These are phyloP conservation scores for Tuber microsphaerosporum DNA, from an alignment of 495 filamentous ascomycete species.

Conservation along the genomic window DNA sequence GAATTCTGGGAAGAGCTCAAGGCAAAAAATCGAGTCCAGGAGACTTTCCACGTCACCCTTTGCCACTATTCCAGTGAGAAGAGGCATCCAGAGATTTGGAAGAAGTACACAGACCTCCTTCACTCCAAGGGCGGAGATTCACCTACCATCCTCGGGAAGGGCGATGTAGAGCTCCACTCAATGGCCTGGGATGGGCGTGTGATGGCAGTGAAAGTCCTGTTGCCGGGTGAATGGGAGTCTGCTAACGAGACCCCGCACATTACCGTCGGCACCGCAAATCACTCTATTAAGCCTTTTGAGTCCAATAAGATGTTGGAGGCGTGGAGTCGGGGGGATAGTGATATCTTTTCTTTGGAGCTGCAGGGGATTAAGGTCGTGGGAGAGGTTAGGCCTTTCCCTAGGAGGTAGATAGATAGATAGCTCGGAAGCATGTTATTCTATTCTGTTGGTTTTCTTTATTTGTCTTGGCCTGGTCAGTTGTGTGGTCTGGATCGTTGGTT, in stretches of 20 bases:
- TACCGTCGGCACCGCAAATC: conserved; percentile 71
- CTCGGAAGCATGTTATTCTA: background rate
- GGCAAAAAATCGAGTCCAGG: conserved; percentile 64
- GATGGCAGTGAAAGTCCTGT: conserved; percentile 78
- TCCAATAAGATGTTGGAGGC: conserved; percentile 68
- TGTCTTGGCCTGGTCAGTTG: background rate
- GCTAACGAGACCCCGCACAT: conserved; percentile 77
- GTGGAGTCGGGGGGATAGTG: conserved; percentile 2
- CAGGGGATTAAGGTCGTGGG: background rate
- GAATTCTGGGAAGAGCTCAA: conserved; percentile 71
- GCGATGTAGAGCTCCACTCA: conserved; percentile 51
- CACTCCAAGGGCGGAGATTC: conserved; percentile 42
- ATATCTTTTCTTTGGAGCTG: background rate
- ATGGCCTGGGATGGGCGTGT: conserved; percentile 68
- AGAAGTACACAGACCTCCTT: conserved; percentile 53
- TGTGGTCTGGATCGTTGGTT: background rate
- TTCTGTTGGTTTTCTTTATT: background rate
- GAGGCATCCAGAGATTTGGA: conserved; percentile 62
- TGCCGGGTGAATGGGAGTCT: conserved; percentile 59
- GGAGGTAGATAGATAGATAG: background rate
- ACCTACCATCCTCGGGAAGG: conserved; percentile 46
- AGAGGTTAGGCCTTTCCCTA: background rate
- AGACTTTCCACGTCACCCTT: conserved; percentile 86
- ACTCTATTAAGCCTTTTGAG: conserved; percentile 78
- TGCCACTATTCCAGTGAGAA: conserved; percentile 65